Conservation (phyloP, 73 alveolate genomes). For the Diophrys sp. region DNA sequence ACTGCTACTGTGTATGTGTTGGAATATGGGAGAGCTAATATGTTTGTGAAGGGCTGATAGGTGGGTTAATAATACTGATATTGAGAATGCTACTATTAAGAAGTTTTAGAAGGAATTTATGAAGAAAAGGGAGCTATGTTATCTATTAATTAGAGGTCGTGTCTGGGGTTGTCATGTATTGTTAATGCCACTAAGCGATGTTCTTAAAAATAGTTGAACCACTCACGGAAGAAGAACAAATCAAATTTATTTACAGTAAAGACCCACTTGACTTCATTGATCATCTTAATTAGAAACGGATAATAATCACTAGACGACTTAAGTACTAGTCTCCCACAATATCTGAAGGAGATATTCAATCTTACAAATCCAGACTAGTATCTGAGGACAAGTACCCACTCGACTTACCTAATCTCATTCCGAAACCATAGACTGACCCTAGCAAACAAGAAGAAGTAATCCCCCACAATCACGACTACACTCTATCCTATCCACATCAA, state of each 20-base stretch:
- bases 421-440: too few relatives aligned
- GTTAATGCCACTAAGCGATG: conserved; percentile 4
- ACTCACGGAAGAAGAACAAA: conserved; percentile 2
- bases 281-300: neutral
- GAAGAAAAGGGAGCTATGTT: neutral
- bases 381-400: neutral
- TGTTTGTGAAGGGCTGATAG: conserved; percentile 72
- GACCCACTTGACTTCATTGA: neutral
- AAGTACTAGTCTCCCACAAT: conserved; percentile 7
- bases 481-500: too few relatives aligned
- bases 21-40: conserved; percentile 46
- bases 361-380: neutral
- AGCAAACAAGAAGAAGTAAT: too few relatives aligned
- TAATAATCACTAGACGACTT: neutral
- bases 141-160: neutral
- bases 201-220: conserved; percentile 2
- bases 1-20: conserved; percentile 25
- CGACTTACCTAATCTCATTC: neutral
- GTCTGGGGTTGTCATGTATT: neutral
- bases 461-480: too few relatives aligned
- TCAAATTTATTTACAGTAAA: neutral
- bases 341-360: neutral
- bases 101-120: neutral
- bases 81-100: conserved; percentile 3
- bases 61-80: conserved; percentile 58